Evolutionary conservation across 2,329 filamentous ascomycete genomes (phyloP).

Genomic region (Aureobasidium lini): DNA sequence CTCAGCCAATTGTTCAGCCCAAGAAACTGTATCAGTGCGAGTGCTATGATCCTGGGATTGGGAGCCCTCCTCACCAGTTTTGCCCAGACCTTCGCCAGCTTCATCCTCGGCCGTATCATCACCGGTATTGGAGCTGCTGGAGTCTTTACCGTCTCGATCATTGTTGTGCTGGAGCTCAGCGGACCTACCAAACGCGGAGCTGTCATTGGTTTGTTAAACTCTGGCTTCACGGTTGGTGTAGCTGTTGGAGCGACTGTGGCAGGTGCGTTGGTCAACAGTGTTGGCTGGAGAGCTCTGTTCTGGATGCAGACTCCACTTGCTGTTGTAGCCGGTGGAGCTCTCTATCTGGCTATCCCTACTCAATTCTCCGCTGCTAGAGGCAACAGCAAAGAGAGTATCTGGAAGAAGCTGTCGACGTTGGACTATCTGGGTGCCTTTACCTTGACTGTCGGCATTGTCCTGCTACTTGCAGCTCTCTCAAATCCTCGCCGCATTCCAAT

Average conservation of each 20-base stretch:
- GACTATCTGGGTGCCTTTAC: slow-evolving; percentile 67
- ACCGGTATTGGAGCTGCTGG: slow-evolving; percentile 64
- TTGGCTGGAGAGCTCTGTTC: slow-evolving; percentile 71
- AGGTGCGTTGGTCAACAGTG: slow-evolving; percentile 53
- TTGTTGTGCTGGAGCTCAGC: slow-evolving; percentile 68
- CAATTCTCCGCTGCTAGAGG: slow-evolving; percentile 25
- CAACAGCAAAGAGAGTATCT: slow-evolving; percentile 33
- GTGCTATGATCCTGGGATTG: slow-evolving; percentile 50
- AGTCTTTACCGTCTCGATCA: slow-evolving; percentile 64
- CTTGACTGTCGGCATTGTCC: slow-evolving; percentile 57
- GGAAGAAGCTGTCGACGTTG: slow-evolving; percentile 54
- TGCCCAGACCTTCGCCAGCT: slow-evolving; percentile 52
- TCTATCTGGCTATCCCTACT: slow-evolving; percentile 59
- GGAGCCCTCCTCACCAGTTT: slow-evolving; percentile 60
- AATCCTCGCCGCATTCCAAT: slow-evolving; percentile 53
- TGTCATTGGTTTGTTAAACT: slow-evolving; percentile 66
- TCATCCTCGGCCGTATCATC: slow-evolving; percentile 61
- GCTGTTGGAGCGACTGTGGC: slow-evolving; percentile 64
- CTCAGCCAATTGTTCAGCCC: slow-evolving; percentile 68
- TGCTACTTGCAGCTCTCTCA: slow-evolving; percentile 64
- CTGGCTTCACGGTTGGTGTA: slow-evolving; percentile 63
- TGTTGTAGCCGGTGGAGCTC: slow-evolving; percentile 51
- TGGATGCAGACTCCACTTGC: slow-evolving; percentile 61
- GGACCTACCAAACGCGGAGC: slow-evolving; percentile 61
- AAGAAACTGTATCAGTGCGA: slow-evolving; percentile 54